Evolutionary conservation across 2,329 filamentous ascomycete species (phyloP).

Genomic region (Colletotrichum kahawae): DNA sequence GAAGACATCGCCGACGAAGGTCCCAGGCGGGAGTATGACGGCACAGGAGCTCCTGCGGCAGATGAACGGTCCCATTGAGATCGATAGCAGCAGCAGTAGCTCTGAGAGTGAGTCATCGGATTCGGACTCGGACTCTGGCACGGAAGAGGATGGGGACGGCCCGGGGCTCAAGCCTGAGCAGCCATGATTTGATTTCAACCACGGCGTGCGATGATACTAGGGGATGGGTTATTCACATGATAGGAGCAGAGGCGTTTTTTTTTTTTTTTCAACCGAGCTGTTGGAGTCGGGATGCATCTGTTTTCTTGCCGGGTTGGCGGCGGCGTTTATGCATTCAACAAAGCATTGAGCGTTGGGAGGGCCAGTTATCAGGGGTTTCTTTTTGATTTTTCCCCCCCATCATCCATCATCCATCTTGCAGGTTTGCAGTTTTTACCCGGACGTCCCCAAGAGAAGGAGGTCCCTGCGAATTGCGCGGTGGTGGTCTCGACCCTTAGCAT

Average conservation of each 20-base stretch:
- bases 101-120: background rate
- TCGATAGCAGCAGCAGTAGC: background rate
- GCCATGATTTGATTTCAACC: background rate
- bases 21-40: conserved; percentile 12
- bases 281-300: background rate
- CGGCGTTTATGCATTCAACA: background rate
- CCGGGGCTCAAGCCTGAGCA: background rate
- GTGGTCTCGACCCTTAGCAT: background rate
- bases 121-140: conserved; percentile 2
- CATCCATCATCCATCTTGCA: background rate
- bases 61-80: background rate
- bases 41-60: background rate
- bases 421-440: background rate
- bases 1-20: background rate
- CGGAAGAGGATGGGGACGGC: background rate
- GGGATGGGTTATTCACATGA: background rate
- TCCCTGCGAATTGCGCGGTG: background rate
- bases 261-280: background rate
- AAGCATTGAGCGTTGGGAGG: background rate
- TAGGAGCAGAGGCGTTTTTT: background rate
- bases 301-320: background rate
- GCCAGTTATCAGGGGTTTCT: background rate
- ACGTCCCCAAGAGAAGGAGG: background rate
- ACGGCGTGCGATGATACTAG: background rate
- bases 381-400: background rate